Percentiles rank a stretch among this genome's conserved stretches.
Evolutionary conservation across 2,329 filamentous ascomycete species (phyloP).

Genomic region (Colletotrichum orbiculare): DNA sequence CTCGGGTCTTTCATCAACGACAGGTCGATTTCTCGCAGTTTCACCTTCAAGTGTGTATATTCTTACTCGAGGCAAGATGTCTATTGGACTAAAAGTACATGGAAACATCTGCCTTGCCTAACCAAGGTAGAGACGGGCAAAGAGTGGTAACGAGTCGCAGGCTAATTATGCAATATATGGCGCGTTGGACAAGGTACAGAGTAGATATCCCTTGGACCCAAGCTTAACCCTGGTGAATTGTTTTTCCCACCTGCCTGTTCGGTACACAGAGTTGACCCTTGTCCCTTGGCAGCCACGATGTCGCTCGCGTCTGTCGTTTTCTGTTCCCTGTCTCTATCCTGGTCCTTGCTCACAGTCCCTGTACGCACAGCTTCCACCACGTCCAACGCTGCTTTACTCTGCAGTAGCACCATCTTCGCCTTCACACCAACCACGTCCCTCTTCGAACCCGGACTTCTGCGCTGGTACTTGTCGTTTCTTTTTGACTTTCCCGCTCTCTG

Average conservation of each 20-base stretch:
- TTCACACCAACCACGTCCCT: too few species aligned
- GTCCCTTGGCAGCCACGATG: slow-evolving; percentile 33
- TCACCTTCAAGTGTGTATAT: neutral
- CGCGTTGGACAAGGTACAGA: neutral
- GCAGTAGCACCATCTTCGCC: too few species aligned
- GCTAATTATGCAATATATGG: neutral
- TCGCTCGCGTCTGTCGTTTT: neutral
- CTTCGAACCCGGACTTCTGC: neutral
- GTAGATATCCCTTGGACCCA: neutral
- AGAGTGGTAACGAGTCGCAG: too few species aligned
- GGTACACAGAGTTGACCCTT: slow-evolving; percentile 15
- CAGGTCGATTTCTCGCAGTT: too few species aligned
- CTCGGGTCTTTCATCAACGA: too few species aligned
- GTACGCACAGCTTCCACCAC: too few species aligned
- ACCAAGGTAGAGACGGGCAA: too few species aligned
- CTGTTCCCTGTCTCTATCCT: too few species aligned
- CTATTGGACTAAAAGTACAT: too few species aligned
- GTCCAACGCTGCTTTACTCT: too few species aligned
- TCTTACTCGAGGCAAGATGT: neutral
- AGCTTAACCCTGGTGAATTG: slow-evolving; percentile 3
- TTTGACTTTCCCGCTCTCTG: neutral
- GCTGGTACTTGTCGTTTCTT: neutral
- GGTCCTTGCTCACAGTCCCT: too few species aligned
- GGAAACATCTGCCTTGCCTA: too few species aligned
- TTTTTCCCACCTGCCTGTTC: slow-evolving; percentile 29